Base-by-base conservation (phyloP, 768 basidiomycete species). In the Trametes cubensis region DNA sequence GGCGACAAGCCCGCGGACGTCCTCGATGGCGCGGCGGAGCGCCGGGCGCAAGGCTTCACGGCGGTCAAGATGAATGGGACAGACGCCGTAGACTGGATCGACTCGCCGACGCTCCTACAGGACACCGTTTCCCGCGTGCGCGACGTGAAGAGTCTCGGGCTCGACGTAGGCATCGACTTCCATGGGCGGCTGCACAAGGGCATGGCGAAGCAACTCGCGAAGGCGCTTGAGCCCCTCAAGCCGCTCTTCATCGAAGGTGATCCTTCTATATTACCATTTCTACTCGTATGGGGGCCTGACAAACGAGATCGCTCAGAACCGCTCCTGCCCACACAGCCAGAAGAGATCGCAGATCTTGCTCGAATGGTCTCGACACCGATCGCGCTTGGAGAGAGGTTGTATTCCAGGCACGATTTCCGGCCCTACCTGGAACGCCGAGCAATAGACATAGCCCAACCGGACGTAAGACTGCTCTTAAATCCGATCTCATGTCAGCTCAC, bases 51-150 rank as follows among this genome's bases (percentile, higher is more conserved):
- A 70, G 86, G 87, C 2, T 89, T 90, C 71, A 84, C 81, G 0
- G 84, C 84, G 1, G 85, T 89, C 28, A 89, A 90, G 75, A 89
- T 88, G 87, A 89, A 89, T 68, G 87, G 79, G 3, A 83, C 81
- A 3, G 68, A 69, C 18, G 61, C 64, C 10, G 63, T 68, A 42
- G 60, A 55, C 34, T 55, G 86, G 86, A 79, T 89, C 14, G 88
- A 87, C 66, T 87, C 84, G 0, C 86, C 87, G 0, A 70, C 71
- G 10, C 73, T 78, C 18, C 75, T 90, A 1, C 73, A 80, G 4
- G 81, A 79, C 6, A 81, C 81, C 0, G 80, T 85, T 17, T 71
- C 78, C 15, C 82, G 86, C 10, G 79, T 89, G 41, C 79, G 80
- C 52, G 74, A 65, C 6, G 72, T 75, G 15, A 63, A 66, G 34